Evolutionary conservation across 108 stramenopile genomes (phyloP).

Genomic region (Bacterosira constricta): DNA sequence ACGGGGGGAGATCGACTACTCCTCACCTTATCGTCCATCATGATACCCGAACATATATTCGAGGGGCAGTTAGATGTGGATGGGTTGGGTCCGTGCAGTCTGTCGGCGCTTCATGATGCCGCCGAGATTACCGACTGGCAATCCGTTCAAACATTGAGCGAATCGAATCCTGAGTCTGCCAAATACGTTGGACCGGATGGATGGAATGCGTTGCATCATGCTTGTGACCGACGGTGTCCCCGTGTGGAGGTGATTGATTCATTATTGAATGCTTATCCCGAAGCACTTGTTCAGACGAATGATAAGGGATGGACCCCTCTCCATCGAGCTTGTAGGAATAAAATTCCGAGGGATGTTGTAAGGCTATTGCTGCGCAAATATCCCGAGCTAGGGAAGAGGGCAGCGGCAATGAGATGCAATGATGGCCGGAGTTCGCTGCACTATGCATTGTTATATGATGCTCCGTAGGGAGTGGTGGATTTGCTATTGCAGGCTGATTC

Average conservation of each 20-base stretch:
- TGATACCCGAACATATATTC: neutral
- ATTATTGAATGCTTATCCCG: constrained; percentile 69
- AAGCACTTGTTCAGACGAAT: constrained; percentile 58
- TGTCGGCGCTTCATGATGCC: constrained; percentile 70
- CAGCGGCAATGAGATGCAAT: constrained; percentile 54
- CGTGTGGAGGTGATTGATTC: constrained; percentile 62
- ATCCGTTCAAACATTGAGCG: constrained; percentile 34
- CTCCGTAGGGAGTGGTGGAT: constrained; percentile 78
- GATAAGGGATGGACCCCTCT: constrained; percentile 79
- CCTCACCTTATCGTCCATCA: neutral
- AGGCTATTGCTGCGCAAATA: constrained; percentile 54
- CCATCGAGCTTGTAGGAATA: constrained; percentile 79
- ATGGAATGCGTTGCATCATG: constrained; percentile 80
- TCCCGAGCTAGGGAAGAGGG: constrained; percentile 52
- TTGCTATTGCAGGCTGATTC: constrained; percentile 67
- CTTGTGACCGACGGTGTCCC: constrained; percentile 80
- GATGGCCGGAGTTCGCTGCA: constrained; percentile 67
- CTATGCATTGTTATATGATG: constrained; percentile 84
- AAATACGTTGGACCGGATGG: constrained; percentile 61
- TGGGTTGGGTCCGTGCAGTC: neutral
- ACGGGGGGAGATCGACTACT: constrained; percentile 17
- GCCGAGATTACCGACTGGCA: constrained; percentile 76
- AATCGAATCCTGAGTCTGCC: constrained; percentile 58
- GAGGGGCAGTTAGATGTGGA: neutral
- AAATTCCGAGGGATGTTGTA: constrained; percentile 68